Evolutionary conservation across 1,284 basidiomycete species (phyloP).

Genomic region (Sanghuangporus weigelae): DNA sequence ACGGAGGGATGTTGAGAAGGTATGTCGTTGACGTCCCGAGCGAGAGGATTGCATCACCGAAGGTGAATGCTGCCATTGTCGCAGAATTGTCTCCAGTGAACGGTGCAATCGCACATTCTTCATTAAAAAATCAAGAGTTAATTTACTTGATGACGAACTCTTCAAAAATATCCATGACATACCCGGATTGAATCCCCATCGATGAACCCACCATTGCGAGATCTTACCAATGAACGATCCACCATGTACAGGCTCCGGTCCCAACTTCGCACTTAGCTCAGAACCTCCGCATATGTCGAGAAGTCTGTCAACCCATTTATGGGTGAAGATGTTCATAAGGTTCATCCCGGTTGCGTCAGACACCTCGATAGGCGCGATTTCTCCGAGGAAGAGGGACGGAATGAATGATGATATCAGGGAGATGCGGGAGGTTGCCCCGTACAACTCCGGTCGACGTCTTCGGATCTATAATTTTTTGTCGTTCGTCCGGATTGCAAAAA

Average conservation of each 20-base stretch:
- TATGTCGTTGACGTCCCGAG: conserved; percentile 92
- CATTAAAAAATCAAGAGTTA: not conserved
- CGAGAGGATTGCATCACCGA: conserved; percentile 84
- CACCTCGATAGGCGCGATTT: conserved; percentile 65
- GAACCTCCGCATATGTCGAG: conserved; percentile 59
- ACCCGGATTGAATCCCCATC: conserved; percentile 75
- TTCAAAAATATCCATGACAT: conserved; percentile 17
- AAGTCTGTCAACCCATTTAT: conserved; percentile 63
- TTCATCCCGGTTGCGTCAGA: conserved; percentile 93
- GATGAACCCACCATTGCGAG: conserved; percentile 64
- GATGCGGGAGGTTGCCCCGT: conserved; percentile 64
- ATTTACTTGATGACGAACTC: not conserved
- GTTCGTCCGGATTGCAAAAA: not conserved
- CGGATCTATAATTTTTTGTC: conserved; percentile 41
- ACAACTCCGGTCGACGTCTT: conserved; percentile 52
- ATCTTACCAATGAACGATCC: conserved; percentile 64
- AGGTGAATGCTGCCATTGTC: conserved; percentile 75
- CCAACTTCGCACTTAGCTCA: conserved; percentile 68
- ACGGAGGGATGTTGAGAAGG: conserved; percentile 68
- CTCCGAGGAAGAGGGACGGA: conserved; percentile 71
- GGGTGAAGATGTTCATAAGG: conserved; percentile 65
- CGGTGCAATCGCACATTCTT: conserved; percentile 76
- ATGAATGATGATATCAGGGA: conserved; percentile 83
- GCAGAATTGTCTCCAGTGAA: conserved; percentile 93
- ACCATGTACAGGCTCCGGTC: conserved; percentile 74